Evolutionary conservation across 805 yeast species (phyloP).

Genomic region (Wickerhamiella allomyrinae): DNA sequence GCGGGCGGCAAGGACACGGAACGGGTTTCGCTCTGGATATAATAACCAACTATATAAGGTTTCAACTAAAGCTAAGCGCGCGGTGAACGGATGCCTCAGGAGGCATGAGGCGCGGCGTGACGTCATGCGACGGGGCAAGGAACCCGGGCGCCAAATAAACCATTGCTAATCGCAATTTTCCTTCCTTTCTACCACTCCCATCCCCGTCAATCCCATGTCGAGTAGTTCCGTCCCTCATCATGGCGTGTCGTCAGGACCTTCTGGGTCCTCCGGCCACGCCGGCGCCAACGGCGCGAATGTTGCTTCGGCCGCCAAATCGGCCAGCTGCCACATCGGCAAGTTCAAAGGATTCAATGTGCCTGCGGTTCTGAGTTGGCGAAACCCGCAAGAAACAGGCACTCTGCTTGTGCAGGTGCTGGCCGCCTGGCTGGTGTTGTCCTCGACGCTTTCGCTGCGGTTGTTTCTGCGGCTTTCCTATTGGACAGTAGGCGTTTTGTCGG

Average conservation of each 20-base stretch:
- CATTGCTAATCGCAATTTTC: neutral
- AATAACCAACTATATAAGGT: too few relatives aligned
- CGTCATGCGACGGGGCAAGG: neutral
- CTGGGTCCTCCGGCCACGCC: neutral
- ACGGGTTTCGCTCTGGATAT: too few relatives aligned
- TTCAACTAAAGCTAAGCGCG: too few relatives aligned
- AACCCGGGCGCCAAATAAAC: neutral
- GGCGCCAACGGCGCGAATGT: neutral
- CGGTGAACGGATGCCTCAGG: too few relatives aligned
- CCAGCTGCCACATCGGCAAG: neutral
- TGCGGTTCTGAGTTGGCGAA: slow-evolving; percentile 52
- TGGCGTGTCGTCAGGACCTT: neutral
- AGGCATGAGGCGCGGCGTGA: too few relatives aligned
- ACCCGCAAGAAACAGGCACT: slow-evolving; percentile 65
- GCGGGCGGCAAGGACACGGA: too few relatives aligned
- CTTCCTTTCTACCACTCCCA: neutral
- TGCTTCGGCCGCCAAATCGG: neutral
- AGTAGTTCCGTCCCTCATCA: neutral
- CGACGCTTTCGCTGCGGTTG: slow-evolving; percentile 21
- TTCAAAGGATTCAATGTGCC: slow-evolving; percentile 20
- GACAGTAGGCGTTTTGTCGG: slow-evolving; percentile 48
- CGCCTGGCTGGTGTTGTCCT: slow-evolving; percentile 31
- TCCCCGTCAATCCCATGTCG: neutral
- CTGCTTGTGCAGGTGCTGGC: slow-evolving; percentile 39
- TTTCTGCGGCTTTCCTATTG: slow-evolving; percentile 34